phyloP scores from a whole-genome alignment of 495 filamentous ascomycete genomes.

The Astrothelium macrocarpum region DNA sequence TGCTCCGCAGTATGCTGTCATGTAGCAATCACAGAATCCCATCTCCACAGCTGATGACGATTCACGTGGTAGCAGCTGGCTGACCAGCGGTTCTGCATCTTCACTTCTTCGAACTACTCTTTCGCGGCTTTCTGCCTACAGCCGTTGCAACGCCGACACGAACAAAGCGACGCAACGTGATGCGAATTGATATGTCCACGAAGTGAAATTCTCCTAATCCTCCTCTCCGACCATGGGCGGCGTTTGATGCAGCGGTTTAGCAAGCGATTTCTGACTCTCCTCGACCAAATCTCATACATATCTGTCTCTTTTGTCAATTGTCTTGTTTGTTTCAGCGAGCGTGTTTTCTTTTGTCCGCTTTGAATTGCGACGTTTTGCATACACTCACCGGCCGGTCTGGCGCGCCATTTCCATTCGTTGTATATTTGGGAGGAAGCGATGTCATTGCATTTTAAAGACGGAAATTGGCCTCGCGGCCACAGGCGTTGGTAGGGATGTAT shows the following conservation, averaged over 20 bases:
- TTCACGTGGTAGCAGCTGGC: constrained; percentile 16
- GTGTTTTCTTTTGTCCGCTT: constrained; percentile 19
- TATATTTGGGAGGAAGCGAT: neutral
- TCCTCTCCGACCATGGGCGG: constrained; percentile 22
- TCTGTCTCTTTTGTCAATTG: constrained; percentile 18
- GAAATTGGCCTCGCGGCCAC: constrained; percentile 7
- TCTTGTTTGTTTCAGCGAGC: constrained; percentile 33
- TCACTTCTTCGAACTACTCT: constrained; percentile 12
- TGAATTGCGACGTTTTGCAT: constrained; percentile 26
- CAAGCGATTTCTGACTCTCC: constrained; percentile 31
- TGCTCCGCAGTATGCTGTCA: constrained; percentile 49
- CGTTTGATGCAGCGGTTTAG: constrained; percentile 22
- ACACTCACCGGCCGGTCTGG: constrained; percentile 11
- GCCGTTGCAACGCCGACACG: constrained; percentile 26
- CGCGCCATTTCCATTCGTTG: neutral
- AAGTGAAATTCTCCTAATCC: constrained; percentile 19
- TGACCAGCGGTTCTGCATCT: constrained; percentile 18
- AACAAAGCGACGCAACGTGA: constrained; percentile 31
- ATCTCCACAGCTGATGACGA: constrained; percentile 17
- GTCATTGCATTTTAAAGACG: neutral
- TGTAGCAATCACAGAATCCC: constrained; percentile 30
- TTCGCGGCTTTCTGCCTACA: constrained; percentile 18
- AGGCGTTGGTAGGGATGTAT: neutral
- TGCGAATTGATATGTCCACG: constrained; percentile 14
- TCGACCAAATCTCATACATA: constrained; percentile 18